Evolutionary conservation across 2,329 filamentous ascomycete species (phyloP), one percentile per base, ranked within the genome.

Genomic region (Zymoseptoria pseudotritici): DNA sequence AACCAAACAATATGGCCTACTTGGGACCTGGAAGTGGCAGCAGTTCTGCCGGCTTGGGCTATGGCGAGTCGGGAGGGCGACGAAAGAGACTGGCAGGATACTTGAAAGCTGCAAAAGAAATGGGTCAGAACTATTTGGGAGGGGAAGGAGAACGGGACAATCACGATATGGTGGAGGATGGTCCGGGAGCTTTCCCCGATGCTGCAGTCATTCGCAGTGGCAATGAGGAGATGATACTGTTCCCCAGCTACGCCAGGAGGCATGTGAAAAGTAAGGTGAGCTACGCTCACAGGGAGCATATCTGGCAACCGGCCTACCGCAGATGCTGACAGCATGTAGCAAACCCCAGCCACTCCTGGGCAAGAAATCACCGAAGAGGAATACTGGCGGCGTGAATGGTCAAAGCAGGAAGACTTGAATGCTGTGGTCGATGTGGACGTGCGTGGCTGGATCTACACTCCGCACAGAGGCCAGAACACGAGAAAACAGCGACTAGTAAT

Each of bases 391-490:
- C 79, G 84, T 58, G 86, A 93, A 69, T 96, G 90, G 89, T 85
- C 92, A 59, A 83, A 83, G 62, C 83, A 87, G 57, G 89, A 96
- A 72, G 87, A 93, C 61, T 86, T 91, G 69, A 89, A 88, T 72
- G 91, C 92, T 0, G 80, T 97, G 3, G 89, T 97, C 1, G 93
- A 97, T 71, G 90, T 97, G 5, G 93, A 99, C 72, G 90, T 99
- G 22, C 83, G 93, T 66, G 94, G 94, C 13, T 99, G 95, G 94
- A 84, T 97, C 56, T 99, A 96, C 74, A 85, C 86, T 49, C 93
- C 93, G 19, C 90, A 93, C 69, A 83, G 82, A 65, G 91, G 91
- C 0, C 91, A 90, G 3, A 86, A 97, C 83, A 93, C 85, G 24
- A 83, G 92, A 66, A 91, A 91, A 69, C 95, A 97, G 69, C 84